These are phyloP conservation scores for Tuber borchii DNA, from an alignment of 495 filamentous ascomycete genomes.

Conservation along the genomic window DNA sequence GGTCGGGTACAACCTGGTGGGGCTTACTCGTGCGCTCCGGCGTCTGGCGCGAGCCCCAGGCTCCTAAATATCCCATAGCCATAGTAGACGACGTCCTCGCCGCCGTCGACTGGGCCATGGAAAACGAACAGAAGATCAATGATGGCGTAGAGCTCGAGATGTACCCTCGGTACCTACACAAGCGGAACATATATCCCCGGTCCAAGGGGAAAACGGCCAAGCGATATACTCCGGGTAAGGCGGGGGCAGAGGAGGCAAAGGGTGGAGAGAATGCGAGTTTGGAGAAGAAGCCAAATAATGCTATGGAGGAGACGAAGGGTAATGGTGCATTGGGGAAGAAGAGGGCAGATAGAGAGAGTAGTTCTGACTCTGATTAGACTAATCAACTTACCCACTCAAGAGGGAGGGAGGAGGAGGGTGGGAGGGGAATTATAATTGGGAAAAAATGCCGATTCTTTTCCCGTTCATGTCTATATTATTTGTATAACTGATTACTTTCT, in stretches of 20 bases:
- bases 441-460: not conserved
- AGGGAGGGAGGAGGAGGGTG: not conserved
- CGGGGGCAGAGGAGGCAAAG: not conserved
- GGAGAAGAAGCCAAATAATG: not conserved
- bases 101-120: conserved; percentile 60
- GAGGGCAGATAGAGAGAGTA: not conserved
- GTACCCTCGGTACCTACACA: not conserved
- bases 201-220: not conserved
- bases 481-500: not conserved
- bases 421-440: not conserved
- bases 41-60: conserved; percentile 60
- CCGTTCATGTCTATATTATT: not conserved
- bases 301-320: not conserved
- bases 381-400: not conserved
- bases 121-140: conserved; percentile 34
- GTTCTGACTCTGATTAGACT: not conserved
- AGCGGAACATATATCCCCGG: too few relatives aligned
- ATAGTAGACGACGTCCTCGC: conserved; percentile 63
- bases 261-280: not conserved
- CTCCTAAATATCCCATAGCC: conserved; percentile 48
- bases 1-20: conserved; percentile 63
- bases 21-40: conserved; percentile 80
- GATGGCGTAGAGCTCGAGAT: not conserved
- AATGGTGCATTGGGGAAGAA: not conserved
- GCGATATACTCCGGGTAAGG: not conserved